Evolutionary conservation across 805 yeast species (phyloP), one percentile per base, ranked within the genome.

Genomic region (Cyberlindnera suaveolens): DNA sequence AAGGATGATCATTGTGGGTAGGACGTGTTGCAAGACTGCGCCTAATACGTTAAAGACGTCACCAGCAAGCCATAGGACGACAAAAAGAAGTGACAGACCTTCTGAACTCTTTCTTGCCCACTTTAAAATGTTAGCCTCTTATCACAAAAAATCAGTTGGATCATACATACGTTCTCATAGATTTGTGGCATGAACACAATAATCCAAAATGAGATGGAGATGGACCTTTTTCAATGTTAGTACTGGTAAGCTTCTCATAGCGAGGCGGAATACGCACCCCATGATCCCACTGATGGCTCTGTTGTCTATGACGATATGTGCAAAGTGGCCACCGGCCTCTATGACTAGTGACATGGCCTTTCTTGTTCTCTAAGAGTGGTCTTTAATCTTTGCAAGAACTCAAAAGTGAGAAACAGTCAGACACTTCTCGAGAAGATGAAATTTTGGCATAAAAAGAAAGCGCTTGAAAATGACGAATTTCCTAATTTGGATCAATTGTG

Each of bases 161-260:
- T 15, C 9, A 34, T 7, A 44, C 44, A 29, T 34, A 44, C 44
- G 61, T 90, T 91, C 60, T 93, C 97, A 63, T 88, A 90, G 36
- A 93, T 84, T 61, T 91, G 98, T 10, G 98, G 98, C 32, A 96
- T 95, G 70, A 93, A 91, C 15, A 91, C 99, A 39, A 93, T 90
- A 46, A 93, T 83, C 99, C 99, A 91, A 62, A 97, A 93, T 14
- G 97, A 96, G 38, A 91, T 77, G 16, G 98, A 91, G 31, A 93
- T 88, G 11, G 96, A 87, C 15, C 51, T 47, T 27, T 30, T 3
- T 31, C 4, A 20, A n/a, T 13, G 41, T 38, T 35, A 40, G 43
- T 31, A 26, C 27, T 23, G 27, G 27, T 3, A 23, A 23, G 27
- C 5, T 23, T 23, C 27, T 23, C 27, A 9, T 6, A 23, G 8